These are phyloP conservation scores for Colletotrichum nymphaeae DNA, from an alignment of 2,329 filamentous ascomycete species.

Conservation along the genomic window DNA sequence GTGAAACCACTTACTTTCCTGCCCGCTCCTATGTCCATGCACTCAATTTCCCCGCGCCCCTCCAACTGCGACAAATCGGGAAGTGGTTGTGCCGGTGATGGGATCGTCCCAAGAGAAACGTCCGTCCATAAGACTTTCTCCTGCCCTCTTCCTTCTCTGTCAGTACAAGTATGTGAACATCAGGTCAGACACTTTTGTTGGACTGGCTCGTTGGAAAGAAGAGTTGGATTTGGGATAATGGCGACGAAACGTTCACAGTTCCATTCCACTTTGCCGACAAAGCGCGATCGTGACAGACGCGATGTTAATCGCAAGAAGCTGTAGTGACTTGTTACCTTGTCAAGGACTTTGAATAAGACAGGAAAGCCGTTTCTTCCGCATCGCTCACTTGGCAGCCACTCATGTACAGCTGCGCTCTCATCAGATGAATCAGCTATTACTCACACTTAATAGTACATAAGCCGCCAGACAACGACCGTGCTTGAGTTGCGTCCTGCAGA, in stretches of 20 bases:
- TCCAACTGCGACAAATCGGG: constrained; percentile 12
- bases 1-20: not conserved
- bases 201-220: not conserved
- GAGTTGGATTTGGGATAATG: not conserved
- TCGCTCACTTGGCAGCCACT: not conserved
- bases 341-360: not conserved
- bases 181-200: not conserved
- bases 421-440: constrained; percentile 4
- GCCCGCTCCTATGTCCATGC: not conserved
- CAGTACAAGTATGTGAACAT: not conserved
- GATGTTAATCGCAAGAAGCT: not conserved
- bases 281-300: not conserved
- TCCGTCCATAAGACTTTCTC: not conserved
- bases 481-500: constrained; percentile 8
- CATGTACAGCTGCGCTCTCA: not conserved
- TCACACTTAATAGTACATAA: not conserved
- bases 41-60: not conserved
- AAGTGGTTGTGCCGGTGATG: not conserved
- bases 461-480: not conserved
- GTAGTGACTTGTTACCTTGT: not conserved
- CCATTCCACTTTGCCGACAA: not conserved
- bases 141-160: not conserved
- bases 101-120: not conserved
- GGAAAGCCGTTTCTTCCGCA: not conserved
- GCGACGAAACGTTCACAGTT: not conserved